These are phyloP conservation scores for Chaetomium olivaceum DNA, from an alignment of 2,329 filamentous ascomycete species.

Conservation along the genomic window DNA sequence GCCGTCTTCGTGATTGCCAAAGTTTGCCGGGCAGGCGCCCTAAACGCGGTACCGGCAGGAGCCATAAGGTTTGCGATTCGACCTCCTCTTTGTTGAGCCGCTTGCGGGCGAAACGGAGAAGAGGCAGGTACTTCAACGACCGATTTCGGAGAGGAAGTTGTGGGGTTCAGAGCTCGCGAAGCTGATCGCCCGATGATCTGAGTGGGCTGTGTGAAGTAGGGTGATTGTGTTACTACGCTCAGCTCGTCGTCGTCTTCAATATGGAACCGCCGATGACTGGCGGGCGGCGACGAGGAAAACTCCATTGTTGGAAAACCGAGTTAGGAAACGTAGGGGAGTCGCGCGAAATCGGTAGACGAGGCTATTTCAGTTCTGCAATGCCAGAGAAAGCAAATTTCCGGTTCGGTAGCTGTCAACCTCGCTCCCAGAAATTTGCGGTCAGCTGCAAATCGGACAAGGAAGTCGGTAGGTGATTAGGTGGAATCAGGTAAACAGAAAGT, in stretches of 20 bases:
- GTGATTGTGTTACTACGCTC: constrained; percentile 43
- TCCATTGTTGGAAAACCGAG: constrained; percentile 22
- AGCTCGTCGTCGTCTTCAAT: constrained; percentile 34
- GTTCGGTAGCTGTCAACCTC: neutral
- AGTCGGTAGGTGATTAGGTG: neutral
- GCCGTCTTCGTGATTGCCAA: constrained; percentile 29
- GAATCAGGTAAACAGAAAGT: neutral
- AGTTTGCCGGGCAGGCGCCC: constrained; percentile 38
- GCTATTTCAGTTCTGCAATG: neutral
- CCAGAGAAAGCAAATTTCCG: neutral
- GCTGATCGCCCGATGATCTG: constrained; percentile 47
- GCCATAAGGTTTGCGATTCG: constrained; percentile 59
- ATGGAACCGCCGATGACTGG: constrained; percentile 19
- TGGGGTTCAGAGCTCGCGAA: constrained; percentile 35
- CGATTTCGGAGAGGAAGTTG: constrained; percentile 48
- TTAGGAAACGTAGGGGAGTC: neutral
- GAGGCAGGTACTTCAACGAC: constrained; percentile 83
- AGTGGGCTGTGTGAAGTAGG: constrained; percentile 50
- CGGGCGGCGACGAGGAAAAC: constrained; percentile 29
- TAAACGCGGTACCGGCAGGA: constrained; percentile 72
- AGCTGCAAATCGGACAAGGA: neutral
- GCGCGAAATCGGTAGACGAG: neutral
- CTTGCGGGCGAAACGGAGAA: constrained; percentile 63
- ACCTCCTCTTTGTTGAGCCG: constrained; percentile 30
- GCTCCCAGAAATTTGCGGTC: neutral